phyloP scores from a whole-genome alignment of 2,329 filamentous ascomycete species.

The Grosmannia penicillata region DNA sequence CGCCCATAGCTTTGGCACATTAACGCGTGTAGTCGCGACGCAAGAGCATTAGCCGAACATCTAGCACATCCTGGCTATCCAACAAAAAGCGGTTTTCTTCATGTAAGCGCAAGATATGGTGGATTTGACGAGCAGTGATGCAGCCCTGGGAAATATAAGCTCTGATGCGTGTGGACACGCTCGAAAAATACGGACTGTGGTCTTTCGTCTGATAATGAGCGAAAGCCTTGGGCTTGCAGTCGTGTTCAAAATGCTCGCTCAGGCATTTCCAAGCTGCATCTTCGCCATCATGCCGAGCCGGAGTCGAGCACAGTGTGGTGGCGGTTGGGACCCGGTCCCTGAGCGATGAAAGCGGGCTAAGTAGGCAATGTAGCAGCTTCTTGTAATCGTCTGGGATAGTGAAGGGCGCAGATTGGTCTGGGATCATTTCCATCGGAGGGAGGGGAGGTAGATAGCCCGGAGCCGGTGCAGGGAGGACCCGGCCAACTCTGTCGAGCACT shows the following conservation, averaged over 20 bases:
- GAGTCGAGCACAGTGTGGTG: too few species aligned
- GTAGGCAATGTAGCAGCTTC: neutral
- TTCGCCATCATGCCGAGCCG: neutral
- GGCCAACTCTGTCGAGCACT: neutral
- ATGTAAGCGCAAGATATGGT: neutral
- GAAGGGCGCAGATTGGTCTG: neutral
- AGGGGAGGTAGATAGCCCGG: neutral
- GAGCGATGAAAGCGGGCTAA: neutral
- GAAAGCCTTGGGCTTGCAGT: neutral
- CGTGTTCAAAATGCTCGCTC: neutral
- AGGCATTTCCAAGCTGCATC: neutral
- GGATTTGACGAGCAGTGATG: neutral
- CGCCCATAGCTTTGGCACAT: neutral
- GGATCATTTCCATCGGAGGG: neutral
- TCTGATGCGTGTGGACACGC: neutral
- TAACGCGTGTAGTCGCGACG: neutral
- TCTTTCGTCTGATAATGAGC: neutral
- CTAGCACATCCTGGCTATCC: neutral
- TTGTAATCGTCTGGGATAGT: neutral
- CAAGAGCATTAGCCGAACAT: neutral
- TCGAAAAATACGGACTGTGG: neutral
- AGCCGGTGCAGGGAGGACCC: neutral
- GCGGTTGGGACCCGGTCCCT: neutral
- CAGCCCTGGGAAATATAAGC: neutral
- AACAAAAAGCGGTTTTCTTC: neutral